Base-by-base conservation (phyloP, 768 basidiomycete species). In the Agaricus blazei region DNA sequence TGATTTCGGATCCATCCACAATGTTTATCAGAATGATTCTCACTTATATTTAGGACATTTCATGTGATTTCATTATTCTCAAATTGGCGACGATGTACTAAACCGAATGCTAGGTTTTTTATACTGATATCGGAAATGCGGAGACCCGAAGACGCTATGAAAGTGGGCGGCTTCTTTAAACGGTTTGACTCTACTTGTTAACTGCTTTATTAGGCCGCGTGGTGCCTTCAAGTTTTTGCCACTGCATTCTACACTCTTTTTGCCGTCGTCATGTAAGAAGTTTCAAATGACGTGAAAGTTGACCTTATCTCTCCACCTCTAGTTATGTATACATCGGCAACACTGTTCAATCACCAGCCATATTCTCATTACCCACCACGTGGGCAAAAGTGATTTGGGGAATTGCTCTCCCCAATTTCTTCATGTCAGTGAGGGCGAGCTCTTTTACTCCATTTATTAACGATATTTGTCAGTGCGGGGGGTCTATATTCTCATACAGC, bases 81-180 rank as follows among this genome's bases (percentile, higher is more conserved):
- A 24, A 3, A 14, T 40, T 36, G 9, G 8, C 24, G 23, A 43
- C 7, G 8, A 2, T 45, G 4, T 9, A 24, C 23, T 45, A 24
- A 28, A 24, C 11, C 26, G 1, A 1, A 43, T 45, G 44, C n/a
- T 26, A 80, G 79, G 76, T 81, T 82, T 62, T 82, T 82, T 59
- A 75, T 82, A 40, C 63, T 81, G n/a, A 80, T 81, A 29, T 81
- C 81, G 12, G 81, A 83, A 60, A 81, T 82, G 81, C 66, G 65
- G 23, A 62, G 60, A 27, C 79, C 81, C 1, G 63, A 74, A 58
- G 79, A 82, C 59, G 79, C 79, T 5, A 82, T 81, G 77, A 82
- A 82, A 72, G 80, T 79, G 53, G 19, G 51, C 37, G 15, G 24
- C 55, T 29, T 31, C 15, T 50, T 31, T 29, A 48, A 23, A 5